Base-by-base conservation (phyloP, 805 yeast species). In the Blastobotrys robertii region DNA sequence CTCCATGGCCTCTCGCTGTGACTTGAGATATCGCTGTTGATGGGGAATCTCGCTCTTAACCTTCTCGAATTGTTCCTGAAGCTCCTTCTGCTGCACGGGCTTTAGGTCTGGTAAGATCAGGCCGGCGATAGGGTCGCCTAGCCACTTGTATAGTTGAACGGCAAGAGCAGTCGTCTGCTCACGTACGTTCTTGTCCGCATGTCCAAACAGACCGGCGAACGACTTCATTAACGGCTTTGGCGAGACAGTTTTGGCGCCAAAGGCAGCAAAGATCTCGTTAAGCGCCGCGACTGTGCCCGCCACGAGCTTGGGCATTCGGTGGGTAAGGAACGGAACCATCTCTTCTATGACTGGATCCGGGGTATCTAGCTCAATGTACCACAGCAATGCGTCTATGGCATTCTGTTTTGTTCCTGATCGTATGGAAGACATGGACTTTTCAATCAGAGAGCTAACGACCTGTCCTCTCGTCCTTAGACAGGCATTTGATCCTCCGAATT, bases 1-100 rank as follows among this genome's bases (percentile, higher is more conserved):
- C 36, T 59, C 63, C 44, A 62, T 57, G 13, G 69, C 71, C 25
- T 61, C 66, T 48, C 73, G 71, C 51, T 81, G 82, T 2, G 72
- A 60, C 44, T 70, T 68, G 15, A 85, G 67, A 11, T 70, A 62
- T 50, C 90, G 64, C 39, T 68, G 67, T 51, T 81, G 90, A 10
- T 56, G 57, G 1, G 65, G 62, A 8, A 49, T 43, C 7, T 40
- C 50, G 3, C 51, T 50, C 40, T 63, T 62, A 7, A 72, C 70
- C 32, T 69, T 71, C 35, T 71, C 81, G 58, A 90, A 85, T 19
- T 76, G 78, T 30, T 76, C 75, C 5, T 76, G 68, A 45, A 90
- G 69, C 56, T 88, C 97, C 49, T 81, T 83, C 62, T 85, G 90
- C 60, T 90, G 97, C 14, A 87, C 85, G 0, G 96, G 95, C 58